Evolutionary conservation across 2,329 filamentous ascomycete genomes (phyloP).

Genomic region (Clarireedia paspali): DNA sequence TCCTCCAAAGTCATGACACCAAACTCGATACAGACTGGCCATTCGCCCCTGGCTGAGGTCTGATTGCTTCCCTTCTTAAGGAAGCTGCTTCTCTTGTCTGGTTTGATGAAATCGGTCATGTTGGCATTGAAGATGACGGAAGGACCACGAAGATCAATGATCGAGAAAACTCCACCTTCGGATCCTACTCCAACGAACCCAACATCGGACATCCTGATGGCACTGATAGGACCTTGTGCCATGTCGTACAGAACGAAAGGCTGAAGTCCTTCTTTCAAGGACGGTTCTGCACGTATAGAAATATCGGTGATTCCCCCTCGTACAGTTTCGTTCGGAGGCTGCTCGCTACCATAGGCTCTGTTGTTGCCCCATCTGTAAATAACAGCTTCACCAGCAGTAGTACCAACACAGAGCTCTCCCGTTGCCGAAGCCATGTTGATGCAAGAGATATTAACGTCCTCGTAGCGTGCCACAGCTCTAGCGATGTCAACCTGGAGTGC

Average conservation of each 20-base stretch:
- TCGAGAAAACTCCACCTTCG: constrained; percentile 68
- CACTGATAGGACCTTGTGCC: constrained; percentile 72
- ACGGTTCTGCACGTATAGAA: constrained; percentile 59
- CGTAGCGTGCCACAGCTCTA: constrained; percentile 69
- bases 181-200: constrained; percentile 87
- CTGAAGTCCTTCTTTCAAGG: constrained; percentile 70
- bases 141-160: constrained; percentile 85
- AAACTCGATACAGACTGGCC: constrained; percentile 78
- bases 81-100: constrained; percentile 71
- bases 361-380: constrained; percentile 88
- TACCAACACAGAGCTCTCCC: constrained; percentile 78
- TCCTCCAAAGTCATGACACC: constrained; percentile 87
- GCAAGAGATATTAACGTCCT: constrained; percentile 68
- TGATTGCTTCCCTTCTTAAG: constrained; percentile 46
- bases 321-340: constrained; percentile 44
- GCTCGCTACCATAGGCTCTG: constrained; percentile 58
- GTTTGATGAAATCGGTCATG: constrained; percentile 65
- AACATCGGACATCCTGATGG: constrained; percentile 78
- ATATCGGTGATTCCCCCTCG: constrained; percentile 71
- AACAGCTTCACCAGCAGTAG: constrained; percentile 74
- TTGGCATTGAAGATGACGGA: constrained; percentile 71
- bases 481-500: constrained; percentile 82
- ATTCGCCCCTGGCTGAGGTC: constrained; percentile 51
- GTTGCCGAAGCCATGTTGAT: constrained; percentile 75
- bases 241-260: constrained; percentile 78